phyloP scores from a whole-genome alignment of 768 basidiomycete species.

The Tulasnella sp. region DNA sequence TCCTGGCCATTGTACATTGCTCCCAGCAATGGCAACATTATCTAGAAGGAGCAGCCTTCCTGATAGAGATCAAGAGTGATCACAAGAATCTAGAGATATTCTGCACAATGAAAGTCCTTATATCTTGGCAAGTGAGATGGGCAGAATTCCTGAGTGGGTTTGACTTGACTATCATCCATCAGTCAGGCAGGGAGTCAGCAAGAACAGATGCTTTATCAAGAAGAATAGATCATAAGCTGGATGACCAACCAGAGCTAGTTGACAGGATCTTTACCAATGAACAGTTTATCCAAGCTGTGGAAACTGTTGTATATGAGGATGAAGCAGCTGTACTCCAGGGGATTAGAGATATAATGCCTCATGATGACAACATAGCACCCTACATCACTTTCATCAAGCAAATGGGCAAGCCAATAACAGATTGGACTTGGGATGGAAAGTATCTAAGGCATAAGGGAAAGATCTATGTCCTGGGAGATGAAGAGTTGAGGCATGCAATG shows the following conservation, averaged over 20 bases:
- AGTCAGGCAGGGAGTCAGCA: not conserved
- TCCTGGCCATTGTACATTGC: constrained; percentile 22
- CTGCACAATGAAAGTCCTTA: not conserved
- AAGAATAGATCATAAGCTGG: not conserved
- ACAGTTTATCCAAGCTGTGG: not conserved
- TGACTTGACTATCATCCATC: not conserved
- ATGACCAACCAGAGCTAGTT: not conserved
- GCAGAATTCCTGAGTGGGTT: not conserved
- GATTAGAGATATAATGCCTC: not conserved
- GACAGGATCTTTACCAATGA: not conserved
- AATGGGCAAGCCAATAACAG: too few species aligned
- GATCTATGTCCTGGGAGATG: constrained; percentile 5
- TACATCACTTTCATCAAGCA: too few species aligned
- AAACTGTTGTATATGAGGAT: not conserved
- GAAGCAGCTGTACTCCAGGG: not conserved
- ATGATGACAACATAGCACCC: too few species aligned
- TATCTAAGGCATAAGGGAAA: not conserved
- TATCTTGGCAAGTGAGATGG: not conserved
- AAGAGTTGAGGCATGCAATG: not conserved
- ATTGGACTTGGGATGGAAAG: not conserved
- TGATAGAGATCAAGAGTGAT: not conserved
- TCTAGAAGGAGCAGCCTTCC: not conserved
- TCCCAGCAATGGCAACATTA: constrained; percentile 5
- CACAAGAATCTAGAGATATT: not conserved
- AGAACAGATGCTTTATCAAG: not conserved